Evolutionary conservation across 202 grass and related monocot species (phyloP).

Genomic region (Musa balbisiana): DNA sequence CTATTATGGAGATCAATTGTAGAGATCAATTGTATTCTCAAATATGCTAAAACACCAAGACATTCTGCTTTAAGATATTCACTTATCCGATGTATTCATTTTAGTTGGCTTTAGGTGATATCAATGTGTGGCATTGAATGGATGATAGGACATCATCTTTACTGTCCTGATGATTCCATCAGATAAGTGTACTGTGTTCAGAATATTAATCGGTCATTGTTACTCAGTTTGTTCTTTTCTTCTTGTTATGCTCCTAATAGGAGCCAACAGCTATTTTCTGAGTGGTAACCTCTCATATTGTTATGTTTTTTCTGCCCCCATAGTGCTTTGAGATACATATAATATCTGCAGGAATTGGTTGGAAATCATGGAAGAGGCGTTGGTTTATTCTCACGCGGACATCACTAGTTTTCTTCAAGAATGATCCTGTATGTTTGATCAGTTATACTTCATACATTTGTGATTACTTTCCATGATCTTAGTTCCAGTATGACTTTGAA

Average conservation of each 20-base stretch:
- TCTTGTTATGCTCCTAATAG: not conserved
- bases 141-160: not conserved
- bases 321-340: slow-evolving; percentile 11
- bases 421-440: slow-evolving; percentile 53
- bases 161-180: too few species aligned
- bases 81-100: not conserved
- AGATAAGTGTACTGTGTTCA: too few species aligned
- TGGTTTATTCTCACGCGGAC: slow-evolving; percentile 98
- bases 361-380: slow-evolving; percentile 99
- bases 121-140: not conserved
- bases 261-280: not conserved
- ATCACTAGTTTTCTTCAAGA: slow-evolving; percentile 97
- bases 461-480: not conserved
- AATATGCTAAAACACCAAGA: not conserved
- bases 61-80: not conserved
- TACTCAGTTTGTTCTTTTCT: too few species aligned
- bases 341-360: slow-evolving; percentile 75
- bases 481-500: not conserved
- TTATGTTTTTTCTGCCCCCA: slow-evolving; percentile 12
- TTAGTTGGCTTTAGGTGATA: not conserved
- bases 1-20: not conserved
- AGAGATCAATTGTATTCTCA: not conserved
- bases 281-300: not conserved
- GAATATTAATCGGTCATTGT: too few species aligned
- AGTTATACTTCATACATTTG: not conserved